phyloP scores from a whole-genome alignment of 495 filamentous ascomycete genomes.

The Trichoderma gamsii region DNA sequence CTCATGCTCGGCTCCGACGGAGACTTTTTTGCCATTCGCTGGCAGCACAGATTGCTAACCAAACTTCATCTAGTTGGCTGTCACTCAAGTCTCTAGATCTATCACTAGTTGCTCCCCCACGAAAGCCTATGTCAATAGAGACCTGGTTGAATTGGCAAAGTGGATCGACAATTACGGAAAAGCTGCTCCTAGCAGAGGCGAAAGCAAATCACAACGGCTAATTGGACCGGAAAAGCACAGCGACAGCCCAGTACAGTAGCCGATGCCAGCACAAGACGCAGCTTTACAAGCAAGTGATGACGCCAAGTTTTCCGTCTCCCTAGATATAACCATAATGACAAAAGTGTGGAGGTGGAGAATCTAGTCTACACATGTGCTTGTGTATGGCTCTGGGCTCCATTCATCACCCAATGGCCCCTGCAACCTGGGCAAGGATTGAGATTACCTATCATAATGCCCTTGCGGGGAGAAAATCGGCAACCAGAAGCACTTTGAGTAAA shows the following conservation, averaged over 20 bases:
- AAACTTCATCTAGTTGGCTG: not conserved
- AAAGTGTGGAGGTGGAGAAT: not conserved
- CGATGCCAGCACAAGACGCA: not conserved
- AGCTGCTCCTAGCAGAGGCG: not conserved
- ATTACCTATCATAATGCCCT: not conserved
- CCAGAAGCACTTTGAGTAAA: not conserved
- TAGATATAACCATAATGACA: not conserved
- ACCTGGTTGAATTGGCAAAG: not conserved
- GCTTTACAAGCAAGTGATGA: not conserved
- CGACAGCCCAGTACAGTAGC: not conserved
- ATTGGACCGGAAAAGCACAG: not conserved
- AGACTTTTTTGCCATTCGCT: not conserved
- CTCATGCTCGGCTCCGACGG: not conserved
- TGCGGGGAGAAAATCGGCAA: not conserved
- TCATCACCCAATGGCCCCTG: not conserved
- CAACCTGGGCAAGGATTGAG: not conserved
- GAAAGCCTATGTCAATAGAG: not conserved
- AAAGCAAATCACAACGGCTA: not conserved
- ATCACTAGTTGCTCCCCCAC: not conserved
- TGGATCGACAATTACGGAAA: not conserved
- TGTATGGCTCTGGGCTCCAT: not conserved
- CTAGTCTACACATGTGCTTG: not conserved
- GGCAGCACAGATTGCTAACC: not conserved
- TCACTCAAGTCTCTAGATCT: not conserved
- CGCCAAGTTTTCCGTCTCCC: not conserved